Percentiles rank a stretch among this genome's conserved stretches.
Evolutionary conservation across 73 alveolate genomes (phyloP).

Genomic region (Symbiodinium natans): DNA sequence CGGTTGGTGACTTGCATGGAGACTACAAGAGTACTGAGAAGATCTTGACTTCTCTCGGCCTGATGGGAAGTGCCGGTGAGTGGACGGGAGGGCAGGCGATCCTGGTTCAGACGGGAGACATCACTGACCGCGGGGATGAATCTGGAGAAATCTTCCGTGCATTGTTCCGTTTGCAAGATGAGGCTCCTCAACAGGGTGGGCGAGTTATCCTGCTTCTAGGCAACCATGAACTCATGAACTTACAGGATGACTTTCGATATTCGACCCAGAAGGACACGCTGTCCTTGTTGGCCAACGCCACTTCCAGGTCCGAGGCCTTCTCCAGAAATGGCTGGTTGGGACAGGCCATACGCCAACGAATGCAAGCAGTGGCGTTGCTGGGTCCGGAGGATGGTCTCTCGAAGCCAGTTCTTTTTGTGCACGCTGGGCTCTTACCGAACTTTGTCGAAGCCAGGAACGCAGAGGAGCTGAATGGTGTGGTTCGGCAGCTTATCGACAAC

Average conservation of each 20-base stretch:
- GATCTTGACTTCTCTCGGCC: conserved; percentile 35
- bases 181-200: background rate
- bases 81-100: conserved; percentile 31
- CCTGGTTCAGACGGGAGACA: conserved; percentile 69
- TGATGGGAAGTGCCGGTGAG: conserved; percentile 12
- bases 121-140: conserved; percentile 65
- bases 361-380: conserved; percentile 42
- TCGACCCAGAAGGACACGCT: conserved; percentile 39
- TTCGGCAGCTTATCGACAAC: background rate
- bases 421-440: conserved; percentile 48
- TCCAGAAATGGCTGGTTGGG: conserved; percentile 52
- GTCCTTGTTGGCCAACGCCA: conserved; percentile 8
- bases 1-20: conserved; percentile 84
- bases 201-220: conserved; percentile 23
- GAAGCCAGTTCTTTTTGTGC: conserved; percentile 42
- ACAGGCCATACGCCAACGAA: conserved; percentile 21
- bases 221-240: conserved; percentile 74
- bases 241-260: conserved; percentile 52
- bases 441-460: background rate
- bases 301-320: background rate
- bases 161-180: conserved; percentile 45
- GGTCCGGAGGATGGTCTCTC: conserved; percentile 21
- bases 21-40: conserved; percentile 19
- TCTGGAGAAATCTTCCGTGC: conserved; percentile 36
- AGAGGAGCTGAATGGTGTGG: background rate